Evolutionary conservation across 805 yeast species (phyloP).

Genomic region (Diddensiella caesifluorescens): DNA sequence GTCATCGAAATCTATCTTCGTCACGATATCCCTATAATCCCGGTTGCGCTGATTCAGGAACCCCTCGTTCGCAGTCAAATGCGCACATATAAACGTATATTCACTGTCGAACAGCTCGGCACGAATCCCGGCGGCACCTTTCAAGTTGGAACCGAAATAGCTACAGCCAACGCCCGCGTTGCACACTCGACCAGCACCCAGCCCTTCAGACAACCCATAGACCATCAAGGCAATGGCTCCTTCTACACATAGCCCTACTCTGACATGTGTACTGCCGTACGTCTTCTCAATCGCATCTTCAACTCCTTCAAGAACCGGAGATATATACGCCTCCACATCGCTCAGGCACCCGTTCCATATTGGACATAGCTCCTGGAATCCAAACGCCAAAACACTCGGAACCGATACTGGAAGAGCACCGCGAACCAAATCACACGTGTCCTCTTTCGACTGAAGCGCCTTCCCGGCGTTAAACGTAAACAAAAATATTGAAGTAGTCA

Average conservation of each 20-base stretch:
- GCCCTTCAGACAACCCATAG: constrained; percentile 13
- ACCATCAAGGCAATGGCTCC: constrained; percentile 32
- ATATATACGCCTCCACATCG: constrained; percentile 18
- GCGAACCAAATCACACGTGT: constrained; percentile 9
- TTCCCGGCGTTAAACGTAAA: constrained; percentile 30
- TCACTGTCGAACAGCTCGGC: constrained; percentile 32
- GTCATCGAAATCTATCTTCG: constrained; percentile 54
- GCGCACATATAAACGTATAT: constrained; percentile 63
- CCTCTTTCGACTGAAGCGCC: constrained; percentile 16
- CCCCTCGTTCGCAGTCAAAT: constrained; percentile 79
- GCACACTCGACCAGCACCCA: constrained; percentile 13
- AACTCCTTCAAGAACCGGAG: constrained; percentile 27
- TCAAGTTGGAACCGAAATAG: constrained; percentile 52
- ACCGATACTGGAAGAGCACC: constrained; percentile 8
- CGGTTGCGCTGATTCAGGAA: constrained; percentile 46
- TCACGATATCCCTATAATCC: constrained; percentile 46
- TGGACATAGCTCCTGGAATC: constrained; percentile 35
- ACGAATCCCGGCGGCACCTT: constrained; percentile 68
- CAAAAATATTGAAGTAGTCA: constrained; percentile 16
- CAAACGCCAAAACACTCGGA: constrained; percentile 29
- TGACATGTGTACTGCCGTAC: constrained; percentile 11
- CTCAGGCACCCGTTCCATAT: constrained; percentile 31
- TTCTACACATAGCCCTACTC: constrained; percentile 17
- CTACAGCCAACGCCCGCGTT: constrained; percentile 40
- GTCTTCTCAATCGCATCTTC: constrained; percentile 19